Evolutionary conservation across 2,329 filamentous ascomycete genomes (phyloP).

Genomic region (Hypoxylon sp.): DNA sequence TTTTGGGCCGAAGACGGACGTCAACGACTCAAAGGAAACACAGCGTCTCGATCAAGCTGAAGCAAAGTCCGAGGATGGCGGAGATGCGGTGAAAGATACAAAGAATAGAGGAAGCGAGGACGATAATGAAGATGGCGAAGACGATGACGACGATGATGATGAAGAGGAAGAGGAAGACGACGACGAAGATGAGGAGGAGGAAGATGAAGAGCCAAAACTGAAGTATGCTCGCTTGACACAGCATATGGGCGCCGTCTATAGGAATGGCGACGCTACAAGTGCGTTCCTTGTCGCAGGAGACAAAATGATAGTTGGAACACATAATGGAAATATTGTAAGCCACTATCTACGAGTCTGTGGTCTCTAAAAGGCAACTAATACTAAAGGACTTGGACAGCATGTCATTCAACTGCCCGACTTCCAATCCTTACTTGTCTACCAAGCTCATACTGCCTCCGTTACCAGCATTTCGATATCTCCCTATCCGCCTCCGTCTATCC

Average conservation of each 20-base stretch:
- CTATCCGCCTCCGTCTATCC: conserved; percentile 75
- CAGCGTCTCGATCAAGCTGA: conserved; percentile 33
- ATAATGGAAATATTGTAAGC: conserved; percentile 95
- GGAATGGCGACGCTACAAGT: conserved; percentile 95
- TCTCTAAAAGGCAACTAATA: not conserved
- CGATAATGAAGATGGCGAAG: conserved; percentile 63
- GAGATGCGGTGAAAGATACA: conserved; percentile 61
- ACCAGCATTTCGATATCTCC: conserved; percentile 93
- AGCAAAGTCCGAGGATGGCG: conserved; percentile 41
- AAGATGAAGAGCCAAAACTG: conserved; percentile 93
- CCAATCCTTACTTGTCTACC: conserved; percentile 86
- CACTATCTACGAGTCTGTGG: conserved; percentile 32
- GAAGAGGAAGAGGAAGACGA: conserved; percentile 63
- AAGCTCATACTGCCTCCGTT: conserved; percentile 92
- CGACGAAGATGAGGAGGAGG: conserved; percentile 78
- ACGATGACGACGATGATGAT: conserved; percentile 62
- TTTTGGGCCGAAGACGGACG: conserved; percentile 5
- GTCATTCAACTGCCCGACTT: conserved; percentile 87
- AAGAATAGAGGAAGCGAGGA: conserved; percentile 66
- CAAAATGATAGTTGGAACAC: conserved; percentile 97
- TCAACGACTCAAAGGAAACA: conserved; percentile 33
- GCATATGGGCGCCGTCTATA: conserved; percentile 84
- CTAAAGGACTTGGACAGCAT: conserved; percentile 59
- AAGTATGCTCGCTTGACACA: conserved; percentile 93
- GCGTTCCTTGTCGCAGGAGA: conserved; percentile 91